Evolutionary conservation across 1,284 basidiomycete species (phyloP), one percentile per base, ranked within the genome.

Genomic region (Boletus sp.): DNA sequence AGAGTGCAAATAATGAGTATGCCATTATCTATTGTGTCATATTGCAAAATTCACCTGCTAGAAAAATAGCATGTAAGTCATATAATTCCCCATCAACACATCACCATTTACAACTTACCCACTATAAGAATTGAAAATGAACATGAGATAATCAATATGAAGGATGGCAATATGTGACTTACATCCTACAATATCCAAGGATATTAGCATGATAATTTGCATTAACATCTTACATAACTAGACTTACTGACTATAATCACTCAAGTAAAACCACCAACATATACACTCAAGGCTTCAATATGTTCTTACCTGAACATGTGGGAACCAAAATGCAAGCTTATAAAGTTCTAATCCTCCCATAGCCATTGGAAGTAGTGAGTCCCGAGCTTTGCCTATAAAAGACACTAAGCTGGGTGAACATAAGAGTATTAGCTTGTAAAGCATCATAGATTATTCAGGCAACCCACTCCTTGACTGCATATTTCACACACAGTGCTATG

Each of bases 401-500:
- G 0, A 11, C 27, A 57, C 30, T 40, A 57, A 23, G 13, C 44
- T 46, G 7, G 11, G 11, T 33, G 31, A 33, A 33, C n/a, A 33
- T 46, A 1, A 25, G 13, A 4, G 6, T 21, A 16, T 43, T 19
- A 44, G 30, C 14, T 4, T 25, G 16, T 25, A 44, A 19, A 13
- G 10, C 1, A 43, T 25, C 5, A 33, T 33, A 8, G 11, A 44
- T 54, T 25, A 1, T 11, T 11, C 2, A 9, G 5, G 4, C 4
- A 19, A 50, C 58, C 25, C 17, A 58, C 55, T 46, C 4, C 21
- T 28, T 14, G 11, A 52, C 43, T 47, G 60, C 52, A 62, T 35
- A 52, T 52, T 9, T 52, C 16, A 62, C 38, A 56, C 60, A 61
- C 3, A 60, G 27, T 37, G 25, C 59, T 17, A 60, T 27, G 27